Conservation (phyloP, 1,139 yeast species). For the Nakaseomyces glabratus region DNA sequence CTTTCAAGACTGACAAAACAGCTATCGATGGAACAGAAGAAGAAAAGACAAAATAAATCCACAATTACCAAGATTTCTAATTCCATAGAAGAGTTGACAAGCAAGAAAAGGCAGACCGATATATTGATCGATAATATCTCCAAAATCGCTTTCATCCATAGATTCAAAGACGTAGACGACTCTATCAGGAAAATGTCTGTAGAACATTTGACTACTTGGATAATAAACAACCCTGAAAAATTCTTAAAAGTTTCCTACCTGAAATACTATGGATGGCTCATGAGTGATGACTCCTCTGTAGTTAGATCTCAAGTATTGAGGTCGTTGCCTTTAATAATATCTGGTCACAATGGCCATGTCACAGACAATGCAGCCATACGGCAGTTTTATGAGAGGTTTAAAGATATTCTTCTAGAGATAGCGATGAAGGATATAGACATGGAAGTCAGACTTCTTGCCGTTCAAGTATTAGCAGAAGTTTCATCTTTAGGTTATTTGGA, state of each 20-base stretch:
- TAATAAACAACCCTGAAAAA: constrained; percentile 57
- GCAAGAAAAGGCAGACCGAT: constrained; percentile 45
- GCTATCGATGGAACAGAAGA: constrained; percentile 31
- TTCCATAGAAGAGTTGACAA: constrained; percentile 41
- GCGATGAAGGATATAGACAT: constrained; percentile 44
- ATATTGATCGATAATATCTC: constrained; percentile 57
- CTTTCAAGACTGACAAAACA: constrained; percentile 32
- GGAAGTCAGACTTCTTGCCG: constrained; percentile 45
- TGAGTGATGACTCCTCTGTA: constrained; percentile 55
- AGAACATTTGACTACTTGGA: constrained; percentile 54
- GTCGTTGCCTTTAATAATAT: constrained; percentile 39
- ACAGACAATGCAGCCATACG: constrained; percentile 43
- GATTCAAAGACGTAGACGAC: constrained; percentile 77
- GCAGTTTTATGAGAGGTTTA: constrained; percentile 65
- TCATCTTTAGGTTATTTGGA: constrained; percentile 55
- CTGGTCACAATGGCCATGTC: constrained; percentile 32
- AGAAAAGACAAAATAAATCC: constrained; percentile 32
- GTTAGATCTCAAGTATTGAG: constrained; percentile 62
- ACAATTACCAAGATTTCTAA: constrained; percentile 39
- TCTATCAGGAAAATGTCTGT: constrained; percentile 63
- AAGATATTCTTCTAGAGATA: constrained; percentile 56
- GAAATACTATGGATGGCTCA: constrained; percentile 74
- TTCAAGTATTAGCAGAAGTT: constrained; percentile 48
- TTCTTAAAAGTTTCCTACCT: constrained; percentile 63
- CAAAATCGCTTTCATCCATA: constrained; percentile 58